phyloP scores from a whole-genome alignment of 1,284 basidiomycete species.

The Xerocomus amazonicus region DNA sequence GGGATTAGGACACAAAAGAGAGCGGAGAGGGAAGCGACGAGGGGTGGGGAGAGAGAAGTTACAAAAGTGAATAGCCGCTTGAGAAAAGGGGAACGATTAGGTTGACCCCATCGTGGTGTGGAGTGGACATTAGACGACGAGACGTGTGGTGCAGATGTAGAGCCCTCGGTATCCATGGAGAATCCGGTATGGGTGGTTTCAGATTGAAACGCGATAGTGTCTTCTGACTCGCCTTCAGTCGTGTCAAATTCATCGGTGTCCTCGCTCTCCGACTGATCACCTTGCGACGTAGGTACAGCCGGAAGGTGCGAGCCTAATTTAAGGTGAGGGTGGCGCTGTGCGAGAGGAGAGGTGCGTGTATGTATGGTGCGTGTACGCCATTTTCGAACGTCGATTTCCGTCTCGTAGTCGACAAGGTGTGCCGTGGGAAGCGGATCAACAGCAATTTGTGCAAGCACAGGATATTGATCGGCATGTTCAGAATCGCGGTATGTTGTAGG shows the following conservation, averaged over 20 bases:
- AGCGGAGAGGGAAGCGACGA: slow-evolving; percentile 78
- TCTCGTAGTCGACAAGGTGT: slow-evolving; percentile 12
- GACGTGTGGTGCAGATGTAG: background rate
- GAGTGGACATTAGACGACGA: background rate
- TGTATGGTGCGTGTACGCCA: background rate
- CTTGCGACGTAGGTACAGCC: slow-evolving; percentile 22
- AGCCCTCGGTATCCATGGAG: slow-evolving; percentile 17
- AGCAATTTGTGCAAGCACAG: background rate
- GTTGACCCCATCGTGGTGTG: slow-evolving; percentile 6
- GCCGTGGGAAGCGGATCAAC: background rate
- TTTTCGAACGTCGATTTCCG: background rate
- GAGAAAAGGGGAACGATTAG: background rate
- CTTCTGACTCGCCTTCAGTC: slow-evolving; percentile 26
- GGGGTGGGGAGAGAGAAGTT: slow-evolving; percentile 41
- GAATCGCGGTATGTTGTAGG: slow-evolving; percentile 9
- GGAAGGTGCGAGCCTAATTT: slow-evolving; percentile 18
- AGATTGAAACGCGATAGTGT: slow-evolving; percentile 11
- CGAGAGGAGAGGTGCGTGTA: background rate
- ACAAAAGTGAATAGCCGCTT: slow-evolving; percentile 1
- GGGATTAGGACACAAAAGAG: slow-evolving; percentile 78
- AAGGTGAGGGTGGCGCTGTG: background rate
- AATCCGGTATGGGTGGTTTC: slow-evolving; percentile 15
- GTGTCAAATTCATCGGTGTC: slow-evolving; percentile 17
- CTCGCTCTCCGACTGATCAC: slow-evolving; percentile 27
- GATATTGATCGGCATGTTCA: slow-evolving; percentile 4